These are phyloP conservation scores for Cercospora berteroae DNA, from an alignment of 2,329 filamentous ascomycete species.

Conservation along the genomic window DNA sequence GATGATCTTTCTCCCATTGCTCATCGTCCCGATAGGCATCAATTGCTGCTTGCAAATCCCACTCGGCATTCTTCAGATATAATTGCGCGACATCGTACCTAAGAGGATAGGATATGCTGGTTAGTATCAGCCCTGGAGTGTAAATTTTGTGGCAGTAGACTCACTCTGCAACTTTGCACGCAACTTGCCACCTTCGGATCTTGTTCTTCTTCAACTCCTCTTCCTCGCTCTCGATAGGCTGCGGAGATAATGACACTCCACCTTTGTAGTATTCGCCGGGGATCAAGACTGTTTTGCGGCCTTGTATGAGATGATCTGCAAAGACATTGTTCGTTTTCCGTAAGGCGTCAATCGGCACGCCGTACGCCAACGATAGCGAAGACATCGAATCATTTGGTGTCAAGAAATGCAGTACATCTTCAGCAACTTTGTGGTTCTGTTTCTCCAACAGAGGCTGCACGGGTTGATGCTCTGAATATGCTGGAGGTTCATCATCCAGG, in stretches of 20 bases:
- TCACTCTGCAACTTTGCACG: constrained; percentile 73
- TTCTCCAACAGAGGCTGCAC: constrained; percentile 37
- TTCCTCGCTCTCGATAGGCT: constrained; percentile 70
- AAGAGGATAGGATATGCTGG: constrained; percentile 38
- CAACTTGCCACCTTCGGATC: constrained; percentile 74
- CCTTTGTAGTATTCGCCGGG: constrained; percentile 68
- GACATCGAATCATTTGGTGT: constrained; percentile 66
- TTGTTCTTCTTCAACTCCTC: constrained; percentile 69
- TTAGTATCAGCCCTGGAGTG: constrained; percentile 35
- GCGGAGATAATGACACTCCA: constrained; percentile 65
- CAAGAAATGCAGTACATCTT: constrained; percentile 73
- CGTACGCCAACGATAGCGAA: constrained; percentile 69
- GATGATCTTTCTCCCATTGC: constrained; percentile 70
- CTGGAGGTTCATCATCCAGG: constrained; percentile 44
- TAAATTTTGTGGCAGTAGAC: constrained; percentile 29
- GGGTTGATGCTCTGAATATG: constrained; percentile 42
- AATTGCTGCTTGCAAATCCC: constrained; percentile 64
- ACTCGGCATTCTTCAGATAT: constrained; percentile 69
- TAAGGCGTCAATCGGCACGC: constrained; percentile 62
- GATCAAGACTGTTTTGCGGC: constrained; percentile 67
- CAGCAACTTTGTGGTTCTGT: constrained; percentile 40
- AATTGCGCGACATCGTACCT: constrained; percentile 69
- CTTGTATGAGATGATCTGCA: constrained; percentile 68
- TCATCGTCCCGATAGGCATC: constrained; percentile 68
- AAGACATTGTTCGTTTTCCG: constrained; percentile 67